Evolutionary conservation across 2,329 filamentous ascomycete species (phyloP), one percentile per base, ranked within the genome.

Genomic region (Aspergillus fijiensis): DNA sequence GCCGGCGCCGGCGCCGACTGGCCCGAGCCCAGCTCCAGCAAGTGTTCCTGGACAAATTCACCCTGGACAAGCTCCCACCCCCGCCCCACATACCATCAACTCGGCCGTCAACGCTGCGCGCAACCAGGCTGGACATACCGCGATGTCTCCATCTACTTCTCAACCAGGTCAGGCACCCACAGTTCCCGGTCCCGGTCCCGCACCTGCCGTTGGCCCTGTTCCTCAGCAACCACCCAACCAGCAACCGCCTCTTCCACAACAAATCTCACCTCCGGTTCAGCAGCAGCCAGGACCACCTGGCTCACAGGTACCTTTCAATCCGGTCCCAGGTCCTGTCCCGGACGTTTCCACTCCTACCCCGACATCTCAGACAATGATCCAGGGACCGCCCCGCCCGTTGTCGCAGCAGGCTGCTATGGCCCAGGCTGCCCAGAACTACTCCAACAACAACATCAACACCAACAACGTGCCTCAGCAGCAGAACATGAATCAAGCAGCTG

Each of bases 391-490:
- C 27, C 76, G 76, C 51, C 76, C 77, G 49, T 67, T 80, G 29
- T 79, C 79, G 14, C 78, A 81, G 58, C 74, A 79, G 65, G 77
- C 76, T 39, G 79, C 80, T 12, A 76, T 81, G 67, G 74, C 75
- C 27, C 77, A 79, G 62, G 75, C 76, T 21, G 78, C 79, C 42
- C 75, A 78, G 59, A 77, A 67, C 56, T 79, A 79, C 66, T 73
- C 77, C 59, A 78, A 73, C 64, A 67, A 53, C 64, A 69, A 61
- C 56, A 55, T 45, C 51, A 69, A 59, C 52, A 68, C 49, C 61
- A 67, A 58, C 35, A 68, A 60, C 48, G 57, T 63, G 51, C 49
- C 33, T 23, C 68, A 70, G 50, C 69, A 69, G 49, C 69, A 66
- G 51, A 68, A 65, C 55, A 67, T 73, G 57, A 65, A 67, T 27